Conservation (phyloP, 495 filamentous ascomycete genomes). For the Viridothelium virens region DNA sequence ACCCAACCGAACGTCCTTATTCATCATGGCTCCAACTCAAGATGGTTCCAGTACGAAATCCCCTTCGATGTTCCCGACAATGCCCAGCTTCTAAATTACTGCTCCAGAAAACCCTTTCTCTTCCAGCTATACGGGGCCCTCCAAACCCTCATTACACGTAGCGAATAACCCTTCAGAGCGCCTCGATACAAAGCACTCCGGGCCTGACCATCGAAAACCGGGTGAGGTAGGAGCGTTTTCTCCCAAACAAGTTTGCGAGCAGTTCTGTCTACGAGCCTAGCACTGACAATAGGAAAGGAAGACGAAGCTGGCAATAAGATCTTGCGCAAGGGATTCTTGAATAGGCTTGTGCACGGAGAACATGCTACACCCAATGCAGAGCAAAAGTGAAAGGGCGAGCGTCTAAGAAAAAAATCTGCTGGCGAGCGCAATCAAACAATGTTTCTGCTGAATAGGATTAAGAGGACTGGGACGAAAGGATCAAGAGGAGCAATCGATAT, state of each 20-base stretch:
- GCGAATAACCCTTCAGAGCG: not conserved
- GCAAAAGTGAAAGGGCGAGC: not conserved
- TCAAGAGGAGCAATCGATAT: too few species aligned
- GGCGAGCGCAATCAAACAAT: not conserved
- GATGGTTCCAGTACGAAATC: not conserved
- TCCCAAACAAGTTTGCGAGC: not conserved
- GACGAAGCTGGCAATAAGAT: slow-evolving; percentile 11
- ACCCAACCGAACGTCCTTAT: not conserved
- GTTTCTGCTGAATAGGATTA: too few species aligned
- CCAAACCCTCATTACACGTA: slow-evolving; percentile 8
- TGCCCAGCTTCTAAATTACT: not conserved
- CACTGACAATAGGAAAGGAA: not conserved
- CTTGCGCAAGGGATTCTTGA: not conserved
- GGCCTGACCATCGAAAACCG: not conserved
- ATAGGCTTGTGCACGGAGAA: not conserved
- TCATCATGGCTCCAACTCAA: not conserved
- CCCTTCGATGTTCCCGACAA: not conserved
- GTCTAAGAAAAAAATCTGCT: not conserved
- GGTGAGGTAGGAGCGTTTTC: not conserved
- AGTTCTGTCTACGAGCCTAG: not conserved
- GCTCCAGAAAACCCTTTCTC: slow-evolving; percentile 14
- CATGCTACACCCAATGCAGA: not conserved
- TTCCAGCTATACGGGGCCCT: not conserved
- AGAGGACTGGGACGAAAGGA: too few species aligned
- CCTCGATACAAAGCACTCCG: not conserved